A percentile compares a stretch with the other conserved stretches of the same genome.
phyloP scores from a whole-genome alignment of 495 filamentous ascomycete genomes.

The Penicillium desertorum region DNA sequence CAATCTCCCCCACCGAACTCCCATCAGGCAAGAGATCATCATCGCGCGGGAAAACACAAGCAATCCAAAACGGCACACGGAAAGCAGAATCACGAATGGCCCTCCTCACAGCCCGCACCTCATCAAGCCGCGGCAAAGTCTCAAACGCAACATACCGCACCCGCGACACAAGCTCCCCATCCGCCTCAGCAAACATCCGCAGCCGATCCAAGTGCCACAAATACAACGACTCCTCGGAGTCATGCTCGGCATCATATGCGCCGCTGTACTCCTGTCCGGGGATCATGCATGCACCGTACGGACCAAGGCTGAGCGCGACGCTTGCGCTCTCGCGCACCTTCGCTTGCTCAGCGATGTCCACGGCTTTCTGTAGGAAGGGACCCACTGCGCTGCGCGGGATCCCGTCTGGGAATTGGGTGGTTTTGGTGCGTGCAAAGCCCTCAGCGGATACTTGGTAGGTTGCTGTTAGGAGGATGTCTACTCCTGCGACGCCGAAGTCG shows the following conservation, averaged over 20 bases:
- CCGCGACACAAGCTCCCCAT: slow-evolving; percentile 26
- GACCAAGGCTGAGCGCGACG: slow-evolving; percentile 57
- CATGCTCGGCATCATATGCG: slow-evolving; percentile 50
- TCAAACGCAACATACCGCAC: slow-evolving; percentile 63
- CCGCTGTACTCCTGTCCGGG: slow-evolving; percentile 66
- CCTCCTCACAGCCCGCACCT: slow-evolving; percentile 58
- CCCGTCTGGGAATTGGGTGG: slow-evolving; percentile 21
- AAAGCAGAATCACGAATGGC: slow-evolving; percentile 35
- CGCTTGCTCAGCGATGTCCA: slow-evolving; percentile 36
- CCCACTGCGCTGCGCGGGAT: slow-evolving; percentile 28
- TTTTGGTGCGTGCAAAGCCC: slow-evolving; percentile 49
- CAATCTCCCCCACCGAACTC: slow-evolving; percentile 29
- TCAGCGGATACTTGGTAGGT: slow-evolving; percentile 62
- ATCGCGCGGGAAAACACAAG: slow-evolving; percentile 58
- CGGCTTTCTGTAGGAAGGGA: slow-evolving; percentile 23
- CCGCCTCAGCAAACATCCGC: slow-evolving; percentile 43
- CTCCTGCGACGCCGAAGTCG: slow-evolving; percentile 53
- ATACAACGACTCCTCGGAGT: slow-evolving; percentile 40
- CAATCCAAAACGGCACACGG: slow-evolving; percentile 54
- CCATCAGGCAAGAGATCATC: slow-evolving; percentile 48
- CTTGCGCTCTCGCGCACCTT: slow-evolving; percentile 24
- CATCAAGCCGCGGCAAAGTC: slow-evolving; percentile 58
- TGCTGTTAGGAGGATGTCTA: slow-evolving; percentile 60
- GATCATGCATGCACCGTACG: slow-evolving; percentile 64
- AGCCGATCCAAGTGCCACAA: slow-evolving; percentile 59